These are phyloP conservation scores for Ceratobasidium sp. DNA, from an alignment of 1,284 basidiomycete species.

Conservation along the genomic window DNA sequence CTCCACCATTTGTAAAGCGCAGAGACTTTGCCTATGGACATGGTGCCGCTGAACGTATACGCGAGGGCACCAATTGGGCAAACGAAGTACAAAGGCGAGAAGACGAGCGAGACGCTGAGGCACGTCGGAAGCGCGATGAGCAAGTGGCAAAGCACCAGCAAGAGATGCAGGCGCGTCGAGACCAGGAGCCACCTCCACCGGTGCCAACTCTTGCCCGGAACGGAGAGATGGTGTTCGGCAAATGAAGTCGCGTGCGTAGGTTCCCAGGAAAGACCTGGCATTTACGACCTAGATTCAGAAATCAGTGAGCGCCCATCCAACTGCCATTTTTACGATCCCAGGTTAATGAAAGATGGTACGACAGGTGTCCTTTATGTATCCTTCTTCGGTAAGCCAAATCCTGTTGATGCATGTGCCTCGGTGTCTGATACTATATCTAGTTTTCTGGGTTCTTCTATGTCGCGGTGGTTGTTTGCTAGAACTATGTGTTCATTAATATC, in stretches of 20 bases:
- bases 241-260: constrained; percentile 10
- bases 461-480: background rate
- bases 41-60: constrained; percentile 37
- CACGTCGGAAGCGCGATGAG: constrained; percentile 23
- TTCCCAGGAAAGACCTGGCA: background rate
- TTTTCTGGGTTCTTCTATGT: no score
- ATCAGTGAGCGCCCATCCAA: background rate
- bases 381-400: background rate
- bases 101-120: constrained; percentile 32
- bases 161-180: constrained; percentile 16
- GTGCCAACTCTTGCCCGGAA: constrained; percentile 2
- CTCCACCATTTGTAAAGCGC: constrained; percentile 39
- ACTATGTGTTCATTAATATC: background rate
- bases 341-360: background rate
- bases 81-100: constrained; percentile 33
- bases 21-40: constrained; percentile 40
- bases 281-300: background rate
- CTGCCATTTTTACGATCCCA: background rate
- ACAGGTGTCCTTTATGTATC: background rate
- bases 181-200: constrained; percentile 16
- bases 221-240: constrained; percentile 10
- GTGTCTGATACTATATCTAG: background rate
- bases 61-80: constrained; percentile 35
- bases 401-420: background rate
- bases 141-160: constrained; percentile 33